Evolutionary conservation across 148 eudicot genomes (phyloP).

Genomic region (Fagopyrum homotropicum): DNA sequence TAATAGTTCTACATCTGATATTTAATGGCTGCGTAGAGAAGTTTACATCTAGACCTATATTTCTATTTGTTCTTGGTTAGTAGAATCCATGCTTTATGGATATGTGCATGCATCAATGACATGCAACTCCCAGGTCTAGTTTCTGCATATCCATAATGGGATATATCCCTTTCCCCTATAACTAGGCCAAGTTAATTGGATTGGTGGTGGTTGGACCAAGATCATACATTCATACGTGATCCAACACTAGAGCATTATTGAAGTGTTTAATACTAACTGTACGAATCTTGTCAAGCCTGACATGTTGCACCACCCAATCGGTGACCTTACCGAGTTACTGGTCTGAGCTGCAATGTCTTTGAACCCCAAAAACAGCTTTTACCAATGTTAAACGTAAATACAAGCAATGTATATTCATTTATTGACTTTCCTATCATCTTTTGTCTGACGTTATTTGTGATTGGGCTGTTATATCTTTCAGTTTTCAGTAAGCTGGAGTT

Average conservation of each 20-base stretch:
- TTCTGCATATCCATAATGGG: no score
- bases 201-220: no score
- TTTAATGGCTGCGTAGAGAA: not conserved
- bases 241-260: no score
- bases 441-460: not conserved
- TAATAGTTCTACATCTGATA: not conserved
- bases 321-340: not conserved
- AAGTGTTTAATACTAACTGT: no score
- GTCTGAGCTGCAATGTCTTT: not conserved
- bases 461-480: slow-evolving; percentile 18
- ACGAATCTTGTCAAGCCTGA: no score
- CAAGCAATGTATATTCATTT: not conserved
- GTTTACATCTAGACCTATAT: not conserved
- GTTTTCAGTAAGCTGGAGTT: slow-evolving; percentile 95
- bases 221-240: no score
- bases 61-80: not conserved
- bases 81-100: not conserved
- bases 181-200: no score
- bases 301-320: no score
- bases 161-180: no score
- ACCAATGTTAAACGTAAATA: not conserved
- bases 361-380: not conserved
- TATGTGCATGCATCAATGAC: not conserved
- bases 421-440: not conserved
- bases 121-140: not conserved